Percentiles rank a stretch among this genome's conserved stretches.
Conservation (phyloP, 306 rosid species). For the Casuarina equisetifolia region DNA sequence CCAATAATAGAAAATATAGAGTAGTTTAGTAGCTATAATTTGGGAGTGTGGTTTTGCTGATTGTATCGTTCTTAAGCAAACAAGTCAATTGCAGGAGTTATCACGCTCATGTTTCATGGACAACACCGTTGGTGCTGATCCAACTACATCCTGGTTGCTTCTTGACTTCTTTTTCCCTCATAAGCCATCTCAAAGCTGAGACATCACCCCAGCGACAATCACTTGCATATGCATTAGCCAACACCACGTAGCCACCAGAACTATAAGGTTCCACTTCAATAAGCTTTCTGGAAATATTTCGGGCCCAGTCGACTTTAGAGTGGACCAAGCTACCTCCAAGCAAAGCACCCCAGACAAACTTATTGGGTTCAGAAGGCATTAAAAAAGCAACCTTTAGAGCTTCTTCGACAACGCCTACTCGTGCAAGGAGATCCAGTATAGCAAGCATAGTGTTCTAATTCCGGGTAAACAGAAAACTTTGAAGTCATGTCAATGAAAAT, state of each 20-base stretch:
- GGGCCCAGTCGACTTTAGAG: conserved; percentile 51
- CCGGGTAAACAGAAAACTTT: conserved; percentile 27
- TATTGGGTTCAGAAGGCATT: conserved; percentile 61
- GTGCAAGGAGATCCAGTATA: conserved; percentile 62
- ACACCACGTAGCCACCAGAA: conserved; percentile 56
- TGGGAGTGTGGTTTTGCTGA: too few species aligned
- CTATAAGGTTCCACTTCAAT: conserved; percentile 48
- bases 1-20: too few species aligned
- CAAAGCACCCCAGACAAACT: conserved; percentile 65
- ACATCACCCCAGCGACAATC: conserved; percentile 51
- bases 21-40: too few species aligned
- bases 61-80: too few species aligned
- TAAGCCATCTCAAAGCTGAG: conserved; percentile 42
- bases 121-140: conserved; percentile 56
- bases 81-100: too few species aligned
- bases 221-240: conserved; percentile 60
- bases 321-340: conserved; percentile 62
- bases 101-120: conserved; percentile 33
- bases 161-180: conserved; percentile 56
- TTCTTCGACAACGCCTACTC: conserved; percentile 54
- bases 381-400: conserved; percentile 44
- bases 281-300: conserved; percentile 53
- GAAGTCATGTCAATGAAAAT: conserved; percentile 41
- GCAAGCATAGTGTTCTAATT: conserved; percentile 61
- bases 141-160: conserved; percentile 69